Evolutionary conservation across 2,329 filamentous ascomycete genomes (phyloP), one percentile per base, ranked within the genome.

Genomic region (Dactylellina leptospora): DNA sequence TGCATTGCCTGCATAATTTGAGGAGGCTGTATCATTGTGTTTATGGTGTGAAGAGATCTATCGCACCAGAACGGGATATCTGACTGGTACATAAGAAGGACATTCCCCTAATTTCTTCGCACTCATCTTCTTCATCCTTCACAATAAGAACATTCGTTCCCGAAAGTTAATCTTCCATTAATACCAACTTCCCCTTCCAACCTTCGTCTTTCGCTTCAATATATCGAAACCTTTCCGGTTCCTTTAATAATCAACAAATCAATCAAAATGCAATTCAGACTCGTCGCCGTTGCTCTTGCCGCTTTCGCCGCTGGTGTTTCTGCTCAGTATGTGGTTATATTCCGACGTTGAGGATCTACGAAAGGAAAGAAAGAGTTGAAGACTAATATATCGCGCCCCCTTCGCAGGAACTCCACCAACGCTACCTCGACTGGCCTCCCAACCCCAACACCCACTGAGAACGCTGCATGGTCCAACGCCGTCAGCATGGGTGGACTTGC

Each of bases 221-320:
- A 71, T 36, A 71, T 71, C 66, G 58, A 71, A 50, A 23, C 51
- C 44, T 38, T 40, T 40, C 50, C 50, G 64, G 23, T 62, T 70
- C 18, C 63, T 55, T 50, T 47, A 38, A 51, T 58, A 33, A 36
- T 53, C 44, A 28, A 23, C 40, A 64, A 55, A 75, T 68, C 53
- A 50, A 60, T 77, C 75, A 76, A 75, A 75, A 77, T 77, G 76
- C 76, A 77, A 71, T 75, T 77, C 68, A 77, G 74, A 64, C 40
- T 76, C 36, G 72, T 74, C 53, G 48, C 74, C 70, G 20, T 75
- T 50, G 69, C 71, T 25, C 55, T 77, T 68, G 73, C 74, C 54
- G 74, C 75, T 38, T 48, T 77, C 51, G 68, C 74, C 47, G 73
- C 75, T 25, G 69, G 74, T 50, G 76, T 73, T 56, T 71, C 73